Percentiles rank a stretch among this genome's conserved stretches.
These are phyloP conservation scores for Panicum hallii DNA, from an alignment of 202 grass and related monocot genomes.

Conservation along the genomic window DNA sequence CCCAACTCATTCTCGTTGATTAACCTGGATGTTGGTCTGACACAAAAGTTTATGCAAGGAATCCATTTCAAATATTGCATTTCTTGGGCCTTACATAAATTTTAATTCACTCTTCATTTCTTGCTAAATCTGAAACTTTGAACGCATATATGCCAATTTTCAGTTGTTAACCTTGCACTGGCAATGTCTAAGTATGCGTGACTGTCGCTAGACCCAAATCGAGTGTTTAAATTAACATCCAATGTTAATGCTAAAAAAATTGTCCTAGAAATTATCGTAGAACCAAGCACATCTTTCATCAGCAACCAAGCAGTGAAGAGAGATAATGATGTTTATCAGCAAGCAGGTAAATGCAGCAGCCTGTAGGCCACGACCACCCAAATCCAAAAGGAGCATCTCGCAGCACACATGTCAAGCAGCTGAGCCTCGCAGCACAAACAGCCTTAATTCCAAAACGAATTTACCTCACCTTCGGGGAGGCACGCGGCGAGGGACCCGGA, in stretches of 20 bases:
- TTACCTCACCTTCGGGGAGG: constrained; percentile 55
- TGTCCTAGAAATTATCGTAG: not conserved
- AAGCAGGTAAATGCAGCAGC: constrained; percentile 10
- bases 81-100: not conserved
- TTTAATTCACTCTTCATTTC: not conserved
- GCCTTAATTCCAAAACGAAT: not conserved
- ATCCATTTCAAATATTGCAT: not conserved
- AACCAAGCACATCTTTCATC: not conserved
- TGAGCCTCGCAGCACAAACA: not conserved
- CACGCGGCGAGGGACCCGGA: constrained; percentile 47
- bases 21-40: not conserved
- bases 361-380: not conserved
- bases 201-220: not conserved
- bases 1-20: not conserved
- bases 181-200: not conserved
- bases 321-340: not conserved
- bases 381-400: not conserved
- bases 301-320: not conserved
- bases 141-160: not conserved
- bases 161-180: not conserved
- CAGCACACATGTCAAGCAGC: not conserved
- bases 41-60: not conserved
- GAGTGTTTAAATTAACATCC: not conserved
- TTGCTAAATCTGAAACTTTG: not conserved
- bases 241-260: not conserved